Percentiles rank a stretch among this genome's conserved stretches.
phyloP scores from a whole-genome alignment of 352 stramenopile species.

The Globisporangium polare region DNA sequence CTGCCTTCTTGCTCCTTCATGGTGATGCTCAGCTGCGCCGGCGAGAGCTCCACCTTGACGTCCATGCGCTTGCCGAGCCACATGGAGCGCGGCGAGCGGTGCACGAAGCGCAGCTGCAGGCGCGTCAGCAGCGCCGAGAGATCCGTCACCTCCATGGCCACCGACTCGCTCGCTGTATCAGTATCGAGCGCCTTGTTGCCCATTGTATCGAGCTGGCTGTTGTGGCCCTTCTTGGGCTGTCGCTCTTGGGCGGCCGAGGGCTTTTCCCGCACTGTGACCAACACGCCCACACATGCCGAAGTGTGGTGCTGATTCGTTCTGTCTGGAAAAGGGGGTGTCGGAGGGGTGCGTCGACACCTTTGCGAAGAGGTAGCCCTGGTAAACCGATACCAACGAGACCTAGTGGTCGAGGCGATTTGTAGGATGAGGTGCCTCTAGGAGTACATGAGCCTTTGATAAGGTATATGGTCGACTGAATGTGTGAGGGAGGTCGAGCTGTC shows the following conservation, averaged over 20 bases:
- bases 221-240: too few species aligned
- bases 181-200: too few species aligned
- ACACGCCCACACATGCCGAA: too few species aligned
- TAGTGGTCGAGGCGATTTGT: too few species aligned
- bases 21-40: constrained; percentile 7
- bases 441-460: neutral
- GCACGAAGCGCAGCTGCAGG: constrained; percentile 16
- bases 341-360: neutral
- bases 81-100: constrained; percentile 15
- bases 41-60: constrained; percentile 10
- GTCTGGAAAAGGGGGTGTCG: neutral
- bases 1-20: constrained; percentile 6
- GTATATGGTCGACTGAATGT: neutral
- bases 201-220: too few species aligned
- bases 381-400: neutral
- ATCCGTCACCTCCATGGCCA: constrained; percentile 1
- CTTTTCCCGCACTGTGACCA: neutral
- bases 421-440: too few species aligned
- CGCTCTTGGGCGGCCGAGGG: neutral
- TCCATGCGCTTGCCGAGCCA: constrained; percentile 12
- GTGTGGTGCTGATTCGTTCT: neutral
- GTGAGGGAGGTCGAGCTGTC: neutral
- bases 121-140: constrained; percentile 11
- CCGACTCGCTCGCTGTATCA: neutral
- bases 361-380: neutral